Conservation (phyloP, 2,329 filamentous ascomycete genomes). For the Botrytis porri region DNA sequence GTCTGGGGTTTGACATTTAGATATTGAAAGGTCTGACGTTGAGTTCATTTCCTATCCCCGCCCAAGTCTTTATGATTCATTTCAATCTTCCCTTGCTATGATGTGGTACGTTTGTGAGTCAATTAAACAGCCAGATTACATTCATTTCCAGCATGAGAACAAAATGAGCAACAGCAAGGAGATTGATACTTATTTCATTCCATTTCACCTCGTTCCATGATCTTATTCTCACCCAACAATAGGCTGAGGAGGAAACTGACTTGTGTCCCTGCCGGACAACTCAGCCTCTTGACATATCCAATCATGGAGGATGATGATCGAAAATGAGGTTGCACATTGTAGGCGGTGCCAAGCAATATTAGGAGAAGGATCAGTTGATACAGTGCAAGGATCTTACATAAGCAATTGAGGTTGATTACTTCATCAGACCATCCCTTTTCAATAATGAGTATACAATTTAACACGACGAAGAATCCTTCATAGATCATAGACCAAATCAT, state of each 20-base stretch:
- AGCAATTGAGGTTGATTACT: conserved; percentile 6
- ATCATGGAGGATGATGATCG: conserved; percentile 7
- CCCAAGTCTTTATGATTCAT: neutral
- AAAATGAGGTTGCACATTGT: conserved; percentile 7
- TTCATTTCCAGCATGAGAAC: neutral
- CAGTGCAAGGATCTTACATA: neutral
- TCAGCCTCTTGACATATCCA: conserved; percentile 14
- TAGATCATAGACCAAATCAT: neutral
- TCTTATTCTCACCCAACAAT: neutral
- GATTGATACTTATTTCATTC: conserved; percentile 6
- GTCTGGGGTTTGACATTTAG: neutral
- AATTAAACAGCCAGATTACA: neutral
- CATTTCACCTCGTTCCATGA: neutral
- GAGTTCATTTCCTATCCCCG: neutral
- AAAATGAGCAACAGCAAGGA: neutral
- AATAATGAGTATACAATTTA: neutral
- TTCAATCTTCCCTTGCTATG: neutral
- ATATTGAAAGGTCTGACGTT: neutral
- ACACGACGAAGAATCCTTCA: neutral
- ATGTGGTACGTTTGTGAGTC: neutral
- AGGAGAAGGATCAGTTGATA: conserved; percentile 4
- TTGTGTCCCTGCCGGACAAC: neutral
- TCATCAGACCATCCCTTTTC: neutral
- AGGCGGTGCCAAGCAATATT: conserved; percentile 13
- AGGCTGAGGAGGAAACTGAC: neutral